Percentiles rank a stretch among this genome's conserved stretches.
Evolutionary conservation across 148 eudicot species (phyloP).

Genomic region (Rheum nobile): DNA sequence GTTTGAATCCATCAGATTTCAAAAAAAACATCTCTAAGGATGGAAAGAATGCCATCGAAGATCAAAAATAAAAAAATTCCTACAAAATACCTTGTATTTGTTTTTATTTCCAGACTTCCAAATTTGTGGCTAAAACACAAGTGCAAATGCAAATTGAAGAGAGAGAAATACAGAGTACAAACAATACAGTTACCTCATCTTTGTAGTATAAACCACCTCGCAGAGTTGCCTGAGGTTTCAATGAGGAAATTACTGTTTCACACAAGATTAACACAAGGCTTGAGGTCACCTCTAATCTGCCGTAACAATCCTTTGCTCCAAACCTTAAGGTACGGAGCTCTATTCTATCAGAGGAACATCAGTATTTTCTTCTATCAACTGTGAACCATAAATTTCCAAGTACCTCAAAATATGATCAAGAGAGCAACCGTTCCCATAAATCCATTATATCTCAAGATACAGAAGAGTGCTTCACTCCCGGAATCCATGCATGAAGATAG

Average conservation of each 20-base stretch:
- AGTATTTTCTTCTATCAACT: not conserved
- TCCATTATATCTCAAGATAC: conserved; percentile 3
- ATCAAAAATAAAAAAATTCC: not conserved
- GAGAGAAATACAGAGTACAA: not conserved
- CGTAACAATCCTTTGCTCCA: not conserved
- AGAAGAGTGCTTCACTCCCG: not conserved
- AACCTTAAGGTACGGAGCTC: not conserved
- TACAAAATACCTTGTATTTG: not conserved
- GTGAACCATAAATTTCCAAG: not conserved
- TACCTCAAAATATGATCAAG: not conserved
- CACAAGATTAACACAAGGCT: not conserved
- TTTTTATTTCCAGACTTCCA: not conserved
- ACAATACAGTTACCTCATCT: conserved; percentile 3
- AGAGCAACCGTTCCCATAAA: not conserved
- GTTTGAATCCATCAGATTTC: not conserved
- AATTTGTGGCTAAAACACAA: not conserved
- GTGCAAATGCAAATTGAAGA: not conserved
- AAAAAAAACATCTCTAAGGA: not conserved
- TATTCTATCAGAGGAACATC: not conserved
- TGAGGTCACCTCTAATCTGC: not conserved
- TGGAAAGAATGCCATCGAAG: not conserved
- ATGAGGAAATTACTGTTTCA: not conserved
- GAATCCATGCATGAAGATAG: not conserved
- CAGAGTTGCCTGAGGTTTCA: not conserved
- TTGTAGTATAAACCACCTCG: not conserved